These are phyloP conservation scores for Trypanosoma scelopori DNA, from an alignment of 208 protist genomes.

Conservation along the genomic window DNA sequence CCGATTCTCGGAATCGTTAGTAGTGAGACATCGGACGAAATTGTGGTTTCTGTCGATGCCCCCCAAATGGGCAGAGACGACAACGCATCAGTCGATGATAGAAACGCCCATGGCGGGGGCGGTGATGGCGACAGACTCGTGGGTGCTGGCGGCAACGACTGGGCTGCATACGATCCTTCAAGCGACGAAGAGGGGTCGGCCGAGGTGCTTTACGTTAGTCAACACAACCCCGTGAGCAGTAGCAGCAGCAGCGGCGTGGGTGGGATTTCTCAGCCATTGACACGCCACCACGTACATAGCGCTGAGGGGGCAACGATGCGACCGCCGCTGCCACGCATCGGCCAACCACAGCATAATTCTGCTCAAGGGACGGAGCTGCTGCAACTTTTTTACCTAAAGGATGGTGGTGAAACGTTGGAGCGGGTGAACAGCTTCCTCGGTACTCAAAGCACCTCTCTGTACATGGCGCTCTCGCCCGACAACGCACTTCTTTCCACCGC, in stretches of 20 bases:
- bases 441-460: neutral
- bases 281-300: constrained; percentile 4
- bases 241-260: neutral
- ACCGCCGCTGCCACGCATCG: constrained; percentile 1
- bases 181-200: constrained; percentile 19
- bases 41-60: constrained; percentile 25
- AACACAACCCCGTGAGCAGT: constrained; percentile 10
- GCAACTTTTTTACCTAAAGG: constrained; percentile 23
- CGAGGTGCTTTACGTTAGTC: constrained; percentile 18
- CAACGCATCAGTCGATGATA: constrained; percentile 1
- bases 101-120: constrained; percentile 8
- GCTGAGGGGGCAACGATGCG: constrained; percentile 6
- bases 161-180: constrained; percentile 6
- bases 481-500: constrained; percentile 14
- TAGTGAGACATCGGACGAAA: constrained; percentile 30
- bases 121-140: constrained; percentile 6
- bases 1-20: constrained; percentile 27
- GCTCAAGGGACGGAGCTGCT: constrained; percentile 7
- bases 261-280: neutral
- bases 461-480: constrained; percentile 27
- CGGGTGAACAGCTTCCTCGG: constrained; percentile 4
- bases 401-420: constrained; percentile 16
- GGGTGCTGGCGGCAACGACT: neutral
- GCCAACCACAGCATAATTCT: neutral
- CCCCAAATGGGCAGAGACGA: neutral